These are phyloP conservation scores for Schizothecium vesticola DNA, from an alignment of 495 filamentous ascomycete genomes.

Conservation along the genomic window DNA sequence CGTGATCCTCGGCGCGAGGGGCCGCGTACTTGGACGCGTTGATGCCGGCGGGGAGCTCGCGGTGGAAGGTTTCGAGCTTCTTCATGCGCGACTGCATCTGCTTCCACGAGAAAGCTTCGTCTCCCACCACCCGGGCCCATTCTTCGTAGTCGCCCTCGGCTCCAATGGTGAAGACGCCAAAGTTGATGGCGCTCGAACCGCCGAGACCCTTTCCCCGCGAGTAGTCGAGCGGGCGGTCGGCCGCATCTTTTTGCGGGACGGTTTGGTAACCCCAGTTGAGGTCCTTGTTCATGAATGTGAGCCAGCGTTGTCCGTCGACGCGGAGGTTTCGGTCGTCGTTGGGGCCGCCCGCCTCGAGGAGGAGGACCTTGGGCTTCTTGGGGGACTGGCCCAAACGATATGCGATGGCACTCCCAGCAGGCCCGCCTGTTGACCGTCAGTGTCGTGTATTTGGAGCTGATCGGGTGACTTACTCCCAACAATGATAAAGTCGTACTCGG, in stretches of 20 bases:
- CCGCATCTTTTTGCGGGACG: constrained; percentile 46
- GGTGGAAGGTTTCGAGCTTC: constrained; percentile 50
- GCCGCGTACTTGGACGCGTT: constrained; percentile 33
- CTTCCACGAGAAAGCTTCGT: constrained; percentile 48
- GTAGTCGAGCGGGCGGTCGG: constrained; percentile 49
- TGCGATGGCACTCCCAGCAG: constrained; percentile 50
- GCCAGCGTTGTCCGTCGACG: constrained; percentile 49
- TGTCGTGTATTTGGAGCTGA: background rate
- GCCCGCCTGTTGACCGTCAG: constrained; percentile 42
- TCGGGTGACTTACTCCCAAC: constrained; percentile 43
- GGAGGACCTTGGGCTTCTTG: constrained; percentile 45
- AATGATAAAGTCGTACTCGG: constrained; percentile 49
- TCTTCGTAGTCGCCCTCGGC: constrained; percentile 56
- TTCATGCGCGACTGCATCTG: constrained; percentile 45
- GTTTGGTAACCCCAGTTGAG: constrained; percentile 62
- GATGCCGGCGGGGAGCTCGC: constrained; percentile 28
- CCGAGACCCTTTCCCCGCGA: constrained; percentile 56
- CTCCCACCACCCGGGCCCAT: constrained; percentile 37
- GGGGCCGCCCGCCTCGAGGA: constrained; percentile 53
- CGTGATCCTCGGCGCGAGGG: constrained; percentile 41
- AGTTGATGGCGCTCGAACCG: constrained; percentile 60
- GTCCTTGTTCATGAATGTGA: constrained; percentile 40
- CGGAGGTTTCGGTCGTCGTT: constrained; percentile 45
- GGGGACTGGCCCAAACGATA: constrained; percentile 40
- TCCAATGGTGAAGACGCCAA: constrained; percentile 53